Conservation (phyloP, 208 protist species). For the Acanthamoeba healyi region DNA sequence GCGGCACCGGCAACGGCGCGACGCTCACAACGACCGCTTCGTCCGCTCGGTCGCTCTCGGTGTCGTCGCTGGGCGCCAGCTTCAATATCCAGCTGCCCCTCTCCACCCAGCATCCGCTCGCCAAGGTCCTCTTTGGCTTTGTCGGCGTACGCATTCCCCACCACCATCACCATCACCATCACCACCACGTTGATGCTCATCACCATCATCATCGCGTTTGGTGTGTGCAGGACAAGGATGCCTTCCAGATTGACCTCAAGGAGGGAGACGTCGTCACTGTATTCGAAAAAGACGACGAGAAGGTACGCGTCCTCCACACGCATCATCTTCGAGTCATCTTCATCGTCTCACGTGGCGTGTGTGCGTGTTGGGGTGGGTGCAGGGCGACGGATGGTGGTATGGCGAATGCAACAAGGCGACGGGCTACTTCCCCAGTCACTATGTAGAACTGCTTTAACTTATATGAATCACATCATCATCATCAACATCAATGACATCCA, state of each 20-base stretch:
- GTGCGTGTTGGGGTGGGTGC: background rate
- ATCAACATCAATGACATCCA: too few species aligned
- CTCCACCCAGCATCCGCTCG: background rate
- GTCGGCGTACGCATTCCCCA: constrained; percentile 6
- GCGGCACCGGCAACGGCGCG: background rate
- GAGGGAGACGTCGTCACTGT: constrained; percentile 8
- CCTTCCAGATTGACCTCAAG: constrained; percentile 27
- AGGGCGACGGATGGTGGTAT: constrained; percentile 70
- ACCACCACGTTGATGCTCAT: background rate
- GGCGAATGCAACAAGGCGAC: constrained; percentile 30
- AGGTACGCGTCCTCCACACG: background rate
- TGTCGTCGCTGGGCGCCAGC: background rate
- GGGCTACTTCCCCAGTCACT: constrained; percentile 69
- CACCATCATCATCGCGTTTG: background rate
- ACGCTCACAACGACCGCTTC: background rate
- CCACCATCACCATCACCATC: too few species aligned
- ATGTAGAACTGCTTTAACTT: constrained; percentile 64
- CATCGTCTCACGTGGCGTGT: background rate
- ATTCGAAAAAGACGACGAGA: constrained; percentile 21
- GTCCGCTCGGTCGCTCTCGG: background rate
- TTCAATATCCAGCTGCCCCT: background rate
- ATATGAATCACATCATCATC: background rate
- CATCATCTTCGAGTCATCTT: background rate
- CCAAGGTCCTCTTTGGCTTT: constrained; percentile 7
- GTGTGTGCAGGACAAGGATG: background rate